Evolutionary conservation across 1,139 yeast species (phyloP).

Genomic region (Yamadazyma atlantica): DNA sequence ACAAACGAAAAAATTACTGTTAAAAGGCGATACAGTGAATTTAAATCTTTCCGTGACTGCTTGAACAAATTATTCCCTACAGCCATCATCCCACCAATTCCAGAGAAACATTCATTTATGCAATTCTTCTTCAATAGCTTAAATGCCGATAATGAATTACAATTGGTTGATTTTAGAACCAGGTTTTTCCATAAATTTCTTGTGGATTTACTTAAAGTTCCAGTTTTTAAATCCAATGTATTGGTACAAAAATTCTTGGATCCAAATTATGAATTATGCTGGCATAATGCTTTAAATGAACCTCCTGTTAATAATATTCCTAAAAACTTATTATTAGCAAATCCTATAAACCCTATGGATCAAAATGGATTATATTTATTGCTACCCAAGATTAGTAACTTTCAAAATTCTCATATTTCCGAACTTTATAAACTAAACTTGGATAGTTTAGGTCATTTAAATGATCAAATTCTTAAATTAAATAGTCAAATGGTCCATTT

Average conservation of each 20-base stretch:
- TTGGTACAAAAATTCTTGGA: constrained; percentile 46
- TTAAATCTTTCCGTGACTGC: constrained; percentile 49
- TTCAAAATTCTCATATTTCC: constrained; percentile 27
- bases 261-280: constrained; percentile 48
- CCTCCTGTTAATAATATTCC: constrained; percentile 47
- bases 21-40: constrained; percentile 55
- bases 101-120: constrained; percentile 55
- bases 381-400: constrained; percentile 38
- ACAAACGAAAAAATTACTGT: constrained; percentile 23
- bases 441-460: constrained; percentile 31
- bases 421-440: constrained; percentile 22
- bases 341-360: constrained; percentile 46
- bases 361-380: constrained; percentile 47
- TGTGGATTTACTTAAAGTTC: constrained; percentile 32
- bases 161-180: constrained; percentile 43
- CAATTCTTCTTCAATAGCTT: constrained; percentile 42
- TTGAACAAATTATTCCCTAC: constrained; percentile 50
- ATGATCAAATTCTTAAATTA: constrained; percentile 37
- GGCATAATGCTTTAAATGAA: constrained; percentile 48
- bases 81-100: constrained; percentile 54
- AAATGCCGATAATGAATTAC: constrained; percentile 36
- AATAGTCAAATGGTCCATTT: constrained; percentile 35
- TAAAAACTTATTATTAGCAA: constrained; percentile 39
- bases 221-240: constrained; percentile 27
- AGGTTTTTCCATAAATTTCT: constrained; percentile 40